Evolutionary conservation across 2,329 filamentous ascomycete genomes (phyloP).

Genomic region (Xylaria sp.): DNA sequence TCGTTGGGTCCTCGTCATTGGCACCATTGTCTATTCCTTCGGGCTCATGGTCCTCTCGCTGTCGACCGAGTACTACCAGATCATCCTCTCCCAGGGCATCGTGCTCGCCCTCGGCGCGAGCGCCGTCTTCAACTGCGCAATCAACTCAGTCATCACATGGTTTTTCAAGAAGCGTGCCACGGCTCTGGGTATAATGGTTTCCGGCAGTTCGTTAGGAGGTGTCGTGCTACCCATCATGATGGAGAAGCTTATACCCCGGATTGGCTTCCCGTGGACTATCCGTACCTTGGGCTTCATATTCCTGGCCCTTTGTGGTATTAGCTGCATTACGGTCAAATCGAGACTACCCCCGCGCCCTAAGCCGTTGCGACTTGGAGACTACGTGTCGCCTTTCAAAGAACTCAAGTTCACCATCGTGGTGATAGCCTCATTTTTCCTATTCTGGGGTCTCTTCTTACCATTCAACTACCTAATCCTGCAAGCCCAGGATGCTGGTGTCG

Average conservation of each 20-base stretch:
- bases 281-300: slow-evolving; percentile 53
- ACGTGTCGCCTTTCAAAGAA: slow-evolving; percentile 59
- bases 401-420: slow-evolving; percentile 20
- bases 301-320: slow-evolving; percentile 48
- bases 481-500: slow-evolving; percentile 18
- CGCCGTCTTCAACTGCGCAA: slow-evolving; percentile 29
- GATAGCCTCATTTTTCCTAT: slow-evolving; percentile 28
- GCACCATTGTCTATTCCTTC: slow-evolving; percentile 65
- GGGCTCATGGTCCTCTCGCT: slow-evolving; percentile 71
- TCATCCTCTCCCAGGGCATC: slow-evolving; percentile 53
- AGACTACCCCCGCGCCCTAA: slow-evolving; percentile 51
- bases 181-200: slow-evolving; percentile 45
- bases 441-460: slow-evolving; percentile 31
- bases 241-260: slow-evolving; percentile 57
- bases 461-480: slow-evolving; percentile 32
- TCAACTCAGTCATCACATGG: slow-evolving; percentile 27
- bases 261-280: slow-evolving; percentile 56
- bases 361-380: slow-evolving; percentile 60
- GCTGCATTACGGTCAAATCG: slow-evolving; percentile 50
- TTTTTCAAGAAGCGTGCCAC: slow-evolving; percentile 23
- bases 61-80: slow-evolving; percentile 53
- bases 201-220: slow-evolving; percentile 62
- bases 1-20: slow-evolving; percentile 57
- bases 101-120: slow-evolving; percentile 48
- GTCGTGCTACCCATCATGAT: slow-evolving; percentile 68